A percentile compares a stretch with the other conserved stretches of the same genome.
phyloP scores from a whole-genome alignment of 495 filamentous ascomycete genomes.

The Lineolata rhizophorae region DNA sequence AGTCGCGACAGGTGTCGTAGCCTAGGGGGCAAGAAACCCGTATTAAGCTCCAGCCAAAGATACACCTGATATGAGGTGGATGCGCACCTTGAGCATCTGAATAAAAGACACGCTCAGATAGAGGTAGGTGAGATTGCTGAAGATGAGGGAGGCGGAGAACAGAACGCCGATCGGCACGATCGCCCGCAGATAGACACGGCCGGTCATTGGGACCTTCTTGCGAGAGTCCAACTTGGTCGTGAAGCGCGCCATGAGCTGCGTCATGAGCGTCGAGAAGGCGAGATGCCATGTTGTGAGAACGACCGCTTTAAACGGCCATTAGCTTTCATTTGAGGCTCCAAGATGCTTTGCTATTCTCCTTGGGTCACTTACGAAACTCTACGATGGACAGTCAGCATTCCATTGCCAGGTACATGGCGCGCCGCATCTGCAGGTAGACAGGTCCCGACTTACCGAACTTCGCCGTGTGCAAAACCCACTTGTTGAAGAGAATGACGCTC shows the following conservation, averaged over 20 bases:
- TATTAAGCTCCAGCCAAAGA: constrained; percentile 1
- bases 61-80: constrained; percentile 4
- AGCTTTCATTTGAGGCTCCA: not conserved
- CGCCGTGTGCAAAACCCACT: constrained; percentile 73
- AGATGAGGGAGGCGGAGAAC: constrained; percentile 85
- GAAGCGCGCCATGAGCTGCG: constrained; percentile 67
- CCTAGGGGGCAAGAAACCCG: constrained; percentile 26
- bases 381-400: too few relatives aligned
- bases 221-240: constrained; percentile 71
- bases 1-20: constrained; percentile 76
- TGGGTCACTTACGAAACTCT: constrained; percentile 19
- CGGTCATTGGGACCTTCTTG: constrained; percentile 83
- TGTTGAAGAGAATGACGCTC: constrained; percentile 94
- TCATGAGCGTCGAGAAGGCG: constrained; percentile 71
- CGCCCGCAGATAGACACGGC: constrained; percentile 66
- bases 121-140: constrained; percentile 78
- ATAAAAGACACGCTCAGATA: constrained; percentile 88
- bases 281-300: constrained; percentile 88
- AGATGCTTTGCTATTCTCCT: too few relatives aligned
- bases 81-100: constrained; percentile 93
- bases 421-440: too few relatives aligned
- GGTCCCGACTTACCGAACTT: constrained; percentile 64
- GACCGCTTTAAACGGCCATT: constrained; percentile 23
- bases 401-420: too few relatives aligned
- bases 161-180: constrained; percentile 84